Evolutionary conservation across 805 yeast species (phyloP).

Genomic region (Saccharomycopsis synnaedendra): DNA sequence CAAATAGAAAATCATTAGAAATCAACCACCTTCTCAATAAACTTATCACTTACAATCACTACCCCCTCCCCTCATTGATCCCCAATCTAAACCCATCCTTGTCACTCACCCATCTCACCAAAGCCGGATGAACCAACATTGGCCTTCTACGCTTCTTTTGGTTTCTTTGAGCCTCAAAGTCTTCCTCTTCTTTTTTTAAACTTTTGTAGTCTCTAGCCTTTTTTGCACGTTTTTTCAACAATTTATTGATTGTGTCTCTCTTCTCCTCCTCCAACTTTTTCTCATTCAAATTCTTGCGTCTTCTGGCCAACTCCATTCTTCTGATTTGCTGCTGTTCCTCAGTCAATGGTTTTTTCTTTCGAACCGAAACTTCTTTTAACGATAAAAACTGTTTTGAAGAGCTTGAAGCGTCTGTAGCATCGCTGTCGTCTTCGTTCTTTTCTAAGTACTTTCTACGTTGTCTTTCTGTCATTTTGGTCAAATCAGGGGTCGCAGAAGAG

Average conservation of each 20-base stretch:
- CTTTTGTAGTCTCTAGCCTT: constrained; percentile 38
- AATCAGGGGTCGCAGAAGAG: constrained; percentile 30
- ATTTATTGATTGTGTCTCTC: constrained; percentile 77
- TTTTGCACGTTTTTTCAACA: constrained; percentile 74
- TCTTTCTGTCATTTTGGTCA: constrained; percentile 42
- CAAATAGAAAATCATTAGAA: neutral
- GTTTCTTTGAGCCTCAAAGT: constrained; percentile 16
- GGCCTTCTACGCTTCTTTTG: constrained; percentile 27
- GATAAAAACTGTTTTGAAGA: constrained; percentile 19
- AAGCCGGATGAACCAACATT: constrained; percentile 31
- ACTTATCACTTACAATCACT: neutral
- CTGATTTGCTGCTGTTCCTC: constrained; percentile 77
- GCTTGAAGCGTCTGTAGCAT: neutral
- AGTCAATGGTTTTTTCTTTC: constrained; percentile 47
- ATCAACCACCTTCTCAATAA: neutral
- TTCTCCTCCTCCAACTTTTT: constrained; percentile 86
- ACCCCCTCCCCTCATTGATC: constrained; percentile 11
- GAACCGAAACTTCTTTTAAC: constrained; percentile 27
- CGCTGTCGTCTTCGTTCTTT: constrained; percentile 8
- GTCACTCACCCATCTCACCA: constrained; percentile 30
- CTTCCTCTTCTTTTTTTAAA: constrained; percentile 20
- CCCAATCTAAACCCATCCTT: constrained; percentile 11
- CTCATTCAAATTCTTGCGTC: constrained; percentile 75
- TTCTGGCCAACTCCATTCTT: constrained; percentile 79
- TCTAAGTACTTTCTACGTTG: constrained; percentile 37